Evolutionary conservation across 2,329 filamentous ascomycete species (phyloP).

Genomic region (Trichoderma atrobrunneum): DNA sequence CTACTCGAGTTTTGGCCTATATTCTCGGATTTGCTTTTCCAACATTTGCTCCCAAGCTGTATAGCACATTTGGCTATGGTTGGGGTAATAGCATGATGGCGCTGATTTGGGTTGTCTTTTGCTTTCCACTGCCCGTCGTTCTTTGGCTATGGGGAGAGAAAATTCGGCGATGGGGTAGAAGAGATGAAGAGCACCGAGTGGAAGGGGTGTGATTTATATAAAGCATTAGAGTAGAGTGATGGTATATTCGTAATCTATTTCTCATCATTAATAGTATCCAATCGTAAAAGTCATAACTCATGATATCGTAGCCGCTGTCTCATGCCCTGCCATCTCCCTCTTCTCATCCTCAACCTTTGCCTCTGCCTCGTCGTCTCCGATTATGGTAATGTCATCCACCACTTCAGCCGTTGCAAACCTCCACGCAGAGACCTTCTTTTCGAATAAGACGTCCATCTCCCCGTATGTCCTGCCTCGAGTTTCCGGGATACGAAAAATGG

Average conservation of each 20-base stretch:
- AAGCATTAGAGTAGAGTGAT: background rate
- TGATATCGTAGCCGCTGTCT: background rate
- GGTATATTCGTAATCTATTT: background rate
- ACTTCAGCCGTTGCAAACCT: slow-evolving; percentile 30
- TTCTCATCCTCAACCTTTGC: background rate
- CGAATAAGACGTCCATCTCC: slow-evolving; percentile 31
- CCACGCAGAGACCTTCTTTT: slow-evolving; percentile 27
- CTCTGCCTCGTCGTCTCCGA: background rate
- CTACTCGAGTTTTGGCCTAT: slow-evolving; percentile 51
- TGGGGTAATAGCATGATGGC: slow-evolving; percentile 46
- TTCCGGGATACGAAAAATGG: slow-evolving; percentile 28
- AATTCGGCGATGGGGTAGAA: background rate
- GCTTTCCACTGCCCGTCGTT: background rate
- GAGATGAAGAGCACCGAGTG: background rate
- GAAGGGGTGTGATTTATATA: background rate
- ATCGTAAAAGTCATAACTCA: background rate
- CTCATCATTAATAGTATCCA: background rate
- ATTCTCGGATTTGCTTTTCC: slow-evolving; percentile 55
- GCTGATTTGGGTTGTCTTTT: slow-evolving; percentile 45
- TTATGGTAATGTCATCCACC: background rate
- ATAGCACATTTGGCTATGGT: slow-evolving; percentile 41
- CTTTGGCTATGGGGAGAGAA: slow-evolving; percentile 1
- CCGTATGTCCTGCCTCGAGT: slow-evolving; percentile 29
- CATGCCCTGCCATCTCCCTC: background rate
- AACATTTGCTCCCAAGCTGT: slow-evolving; percentile 47